A percentile compares a stretch with the other conserved stretches of the same genome.
These are phyloP conservation scores for Sindora glabra DNA, from an alignment of 306 rosid genomes.

Conservation along the genomic window DNA sequence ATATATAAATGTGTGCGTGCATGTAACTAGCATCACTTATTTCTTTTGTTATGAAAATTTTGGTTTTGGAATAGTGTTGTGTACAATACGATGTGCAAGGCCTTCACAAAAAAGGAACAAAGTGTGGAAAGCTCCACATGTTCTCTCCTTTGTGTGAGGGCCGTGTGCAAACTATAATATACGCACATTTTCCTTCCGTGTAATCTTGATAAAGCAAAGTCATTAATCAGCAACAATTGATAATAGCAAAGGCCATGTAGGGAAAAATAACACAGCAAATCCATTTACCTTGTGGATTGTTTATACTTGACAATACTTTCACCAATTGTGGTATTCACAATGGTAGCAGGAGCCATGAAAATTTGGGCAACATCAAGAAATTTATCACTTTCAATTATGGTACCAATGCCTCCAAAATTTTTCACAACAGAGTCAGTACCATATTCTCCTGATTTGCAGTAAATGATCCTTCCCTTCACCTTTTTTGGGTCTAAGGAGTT, in stretches of 20 bases:
- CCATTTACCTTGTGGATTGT: slow-evolving; percentile 48
- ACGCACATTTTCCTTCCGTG: no score
- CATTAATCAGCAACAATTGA: neutral
- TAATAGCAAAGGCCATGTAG: no score
- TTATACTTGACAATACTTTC: slow-evolving; percentile 34
- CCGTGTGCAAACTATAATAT: no score
- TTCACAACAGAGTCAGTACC: slow-evolving; percentile 65
- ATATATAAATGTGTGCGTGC: no score
- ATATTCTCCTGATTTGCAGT: slow-evolving; percentile 33
- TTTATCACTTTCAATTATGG: slow-evolving; percentile 38
- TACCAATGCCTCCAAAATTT: slow-evolving; percentile 61
- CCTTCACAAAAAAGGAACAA: no score
- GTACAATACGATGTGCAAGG: no score
- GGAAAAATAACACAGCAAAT: no score
- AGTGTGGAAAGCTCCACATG: no score
- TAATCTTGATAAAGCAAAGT: neutral
- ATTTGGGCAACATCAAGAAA: slow-evolving; percentile 46
- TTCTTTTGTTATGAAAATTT: no score
- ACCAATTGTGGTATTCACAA: slow-evolving; percentile 45
- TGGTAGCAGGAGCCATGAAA: slow-evolving; percentile 69
- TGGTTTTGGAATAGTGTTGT: no score
- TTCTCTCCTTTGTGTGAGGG: no score
- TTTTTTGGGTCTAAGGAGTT: slow-evolving; percentile 52
- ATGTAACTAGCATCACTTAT: no score
- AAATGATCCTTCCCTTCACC: slow-evolving; percentile 59